These are phyloP conservation scores for Violaceomyces palustris DNA, from an alignment of 1,284 basidiomycete species.

Conservation along the genomic window DNA sequence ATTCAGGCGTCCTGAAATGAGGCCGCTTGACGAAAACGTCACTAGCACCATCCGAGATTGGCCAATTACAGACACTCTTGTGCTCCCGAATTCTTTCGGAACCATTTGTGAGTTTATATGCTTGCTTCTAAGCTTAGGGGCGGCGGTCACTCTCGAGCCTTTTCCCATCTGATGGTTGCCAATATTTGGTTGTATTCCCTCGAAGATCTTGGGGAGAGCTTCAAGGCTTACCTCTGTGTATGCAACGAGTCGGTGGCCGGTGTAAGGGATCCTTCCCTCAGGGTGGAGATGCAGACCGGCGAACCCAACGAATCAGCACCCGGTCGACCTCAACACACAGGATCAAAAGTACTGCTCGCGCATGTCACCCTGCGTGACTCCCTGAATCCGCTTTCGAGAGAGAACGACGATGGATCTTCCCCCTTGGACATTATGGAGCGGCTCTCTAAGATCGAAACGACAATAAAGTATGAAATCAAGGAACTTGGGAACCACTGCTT, in stretches of 20 bases:
- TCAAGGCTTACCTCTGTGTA: constrained; percentile 44
- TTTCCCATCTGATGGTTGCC: too few species aligned
- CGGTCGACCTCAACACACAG: neutral
- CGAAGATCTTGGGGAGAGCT: constrained; percentile 47
- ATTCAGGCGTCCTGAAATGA: neutral
- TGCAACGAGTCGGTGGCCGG: constrained; percentile 34
- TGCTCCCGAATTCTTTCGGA: constrained; percentile 34
- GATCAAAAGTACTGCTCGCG: neutral
- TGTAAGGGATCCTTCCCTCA: constrained; percentile 26
- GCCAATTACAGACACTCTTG: constrained; percentile 10
- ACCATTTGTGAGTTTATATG: too few species aligned
- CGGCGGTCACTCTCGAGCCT: too few species aligned
- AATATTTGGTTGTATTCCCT: too few species aligned
- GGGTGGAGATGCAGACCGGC: constrained; percentile 45
- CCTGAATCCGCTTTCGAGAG: neutral
- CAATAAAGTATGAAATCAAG: constrained; percentile 44
- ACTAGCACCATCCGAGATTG: constrained; percentile 5
- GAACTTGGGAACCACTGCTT: constrained; percentile 46
- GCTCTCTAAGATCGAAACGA: constrained; percentile 22
- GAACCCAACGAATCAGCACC: neutral
- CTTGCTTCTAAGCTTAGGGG: too few species aligned
- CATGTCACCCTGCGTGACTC: constrained; percentile 18
- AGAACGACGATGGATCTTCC: neutral
- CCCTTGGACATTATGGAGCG: neutral
- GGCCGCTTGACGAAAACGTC: neutral